Conservation (phyloP, 352 stramenopile genomes). For the Globisporangium irregulare region DNA sequence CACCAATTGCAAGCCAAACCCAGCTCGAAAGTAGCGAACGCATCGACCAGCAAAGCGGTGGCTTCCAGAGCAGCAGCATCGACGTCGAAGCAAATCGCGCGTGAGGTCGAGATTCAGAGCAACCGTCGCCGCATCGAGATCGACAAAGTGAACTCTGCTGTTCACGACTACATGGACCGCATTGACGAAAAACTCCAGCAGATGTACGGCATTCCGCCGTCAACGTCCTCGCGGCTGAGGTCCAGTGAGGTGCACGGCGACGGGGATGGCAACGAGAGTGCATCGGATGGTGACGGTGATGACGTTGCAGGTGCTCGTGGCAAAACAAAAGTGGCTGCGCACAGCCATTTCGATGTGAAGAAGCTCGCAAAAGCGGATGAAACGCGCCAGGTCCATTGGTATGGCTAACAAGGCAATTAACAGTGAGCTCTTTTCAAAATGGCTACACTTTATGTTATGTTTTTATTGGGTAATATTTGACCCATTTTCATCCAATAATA, state of each 20-base stretch:
- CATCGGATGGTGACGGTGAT: not conserved
- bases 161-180: conserved; percentile 80
- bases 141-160: conserved; percentile 65
- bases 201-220: conserved; percentile 75
- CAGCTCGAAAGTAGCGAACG: not conserved
- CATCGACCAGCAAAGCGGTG: not conserved
- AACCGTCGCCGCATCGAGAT: conserved; percentile 41
- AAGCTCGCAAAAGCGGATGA: conserved; percentile 8
- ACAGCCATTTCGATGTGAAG: not conserved
- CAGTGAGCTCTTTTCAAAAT: not conserved
- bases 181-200: conserved; percentile 79
- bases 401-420: not conserved
- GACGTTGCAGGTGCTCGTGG: not conserved
- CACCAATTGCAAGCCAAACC: not conserved
- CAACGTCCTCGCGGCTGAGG: conserved; percentile 9
- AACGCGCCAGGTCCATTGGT: conserved; percentile 11
- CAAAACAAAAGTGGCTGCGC: not conserved
- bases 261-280: not conserved
- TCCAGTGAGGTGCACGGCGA: not conserved
- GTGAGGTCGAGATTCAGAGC: conserved; percentile 16
- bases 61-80: not conserved
- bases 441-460: not conserved
- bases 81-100: conserved; percentile 9
- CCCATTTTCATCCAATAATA: not conserved
- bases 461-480: not conserved